Percentiles rank a stretch among this genome's conserved stretches.
Evolutionary conservation across 371 early-diverging fungal species (phyloP).

Genomic region (Mucor irregularis): DNA sequence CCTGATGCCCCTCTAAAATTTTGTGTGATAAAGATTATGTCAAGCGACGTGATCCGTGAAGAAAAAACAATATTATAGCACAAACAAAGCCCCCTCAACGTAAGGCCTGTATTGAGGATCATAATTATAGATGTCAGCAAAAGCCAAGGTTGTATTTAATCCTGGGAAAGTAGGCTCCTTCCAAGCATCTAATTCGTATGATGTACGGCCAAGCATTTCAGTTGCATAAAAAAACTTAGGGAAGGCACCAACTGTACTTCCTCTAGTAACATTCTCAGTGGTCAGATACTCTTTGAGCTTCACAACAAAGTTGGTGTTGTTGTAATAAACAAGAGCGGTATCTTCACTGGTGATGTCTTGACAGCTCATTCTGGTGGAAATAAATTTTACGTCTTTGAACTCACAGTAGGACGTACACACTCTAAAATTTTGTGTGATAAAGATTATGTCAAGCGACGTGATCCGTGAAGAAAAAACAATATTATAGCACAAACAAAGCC

Average conservation of each 20-base stretch:
- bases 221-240: conserved; percentile 23
- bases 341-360: conserved; percentile 1
- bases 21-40: no score
- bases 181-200: conserved; percentile 16
- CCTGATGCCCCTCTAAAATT: no score
- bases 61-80: no score
- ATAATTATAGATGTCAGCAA: neutral
- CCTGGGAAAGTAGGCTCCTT: conserved; percentile 5
- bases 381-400: conserved; percentile 2
- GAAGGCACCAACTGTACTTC: neutral
- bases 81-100: conserved; percentile 28
- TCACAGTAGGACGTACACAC: neutral
- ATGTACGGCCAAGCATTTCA: conserved; percentile 26
- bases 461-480: no score
- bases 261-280: neutral
- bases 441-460: no score
- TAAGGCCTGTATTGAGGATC: conserved; percentile 17
- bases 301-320: neutral
- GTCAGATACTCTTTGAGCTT: conserved; percentile 5
- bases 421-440: no score
- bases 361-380: conserved; percentile 12
- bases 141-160: neutral
- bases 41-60: no score
- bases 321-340: conserved; percentile 10
- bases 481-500: conserved; percentile 30